These are phyloP conservation scores for Tricholoma saponaceum DNA, from an alignment of 768 basidiomycete genomes.

Conservation along the genomic window DNA sequence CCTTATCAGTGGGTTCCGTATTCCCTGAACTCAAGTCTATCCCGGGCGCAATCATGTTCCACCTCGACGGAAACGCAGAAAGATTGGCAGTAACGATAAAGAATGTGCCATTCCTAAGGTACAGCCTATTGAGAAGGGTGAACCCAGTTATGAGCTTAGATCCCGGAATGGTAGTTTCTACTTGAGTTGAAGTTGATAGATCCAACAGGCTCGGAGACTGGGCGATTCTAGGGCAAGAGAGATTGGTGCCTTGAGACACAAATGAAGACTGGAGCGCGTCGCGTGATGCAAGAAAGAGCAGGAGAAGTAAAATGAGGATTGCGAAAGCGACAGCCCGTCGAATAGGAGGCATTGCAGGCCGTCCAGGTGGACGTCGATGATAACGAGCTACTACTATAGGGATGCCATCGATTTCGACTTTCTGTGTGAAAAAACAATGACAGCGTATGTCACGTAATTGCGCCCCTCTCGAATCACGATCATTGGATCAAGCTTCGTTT, in stretches of 20 bases:
- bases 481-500: no score
- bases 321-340: constrained; percentile 8
- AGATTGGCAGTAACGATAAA: constrained; percentile 51
- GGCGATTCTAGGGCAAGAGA: background rate
- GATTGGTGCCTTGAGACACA: background rate
- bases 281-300: background rate
- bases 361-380: background rate
- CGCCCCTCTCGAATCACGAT: no score
- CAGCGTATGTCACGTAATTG: no score
- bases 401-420: no score
- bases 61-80: constrained; percentile 38
- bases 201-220: background rate
- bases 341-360: constrained; percentile 4
- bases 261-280: background rate
- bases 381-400: no score
- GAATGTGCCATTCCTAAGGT: constrained; percentile 73
- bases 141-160: constrained; percentile 56
- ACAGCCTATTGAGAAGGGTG: constrained; percentile 70
- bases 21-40: constrained; percentile 19
- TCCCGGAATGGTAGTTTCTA: constrained; percentile 25
- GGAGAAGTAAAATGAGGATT: constrained; percentile 1
- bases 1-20: constrained; percentile 27
- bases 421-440: no score
- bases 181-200: background rate
- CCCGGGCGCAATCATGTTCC: constrained; percentile 35